Evolutionary conservation across 192 early-diverging fungal species (phyloP).

Genomic region (Haplosporangium gracile): DNA sequence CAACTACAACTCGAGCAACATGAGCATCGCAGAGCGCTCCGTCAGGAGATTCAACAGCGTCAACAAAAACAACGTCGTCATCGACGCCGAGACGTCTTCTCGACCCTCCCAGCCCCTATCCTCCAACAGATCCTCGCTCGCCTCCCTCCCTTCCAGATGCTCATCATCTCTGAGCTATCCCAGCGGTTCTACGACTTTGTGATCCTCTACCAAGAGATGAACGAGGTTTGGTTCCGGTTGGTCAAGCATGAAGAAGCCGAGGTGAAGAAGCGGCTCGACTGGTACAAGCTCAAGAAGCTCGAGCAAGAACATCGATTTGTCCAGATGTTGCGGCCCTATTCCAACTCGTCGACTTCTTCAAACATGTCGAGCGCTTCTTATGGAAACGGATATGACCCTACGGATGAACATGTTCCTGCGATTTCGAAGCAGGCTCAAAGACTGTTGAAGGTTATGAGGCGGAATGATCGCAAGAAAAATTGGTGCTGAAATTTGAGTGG

Average conservation of each 20-base stretch:
- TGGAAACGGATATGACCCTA: slow-evolving; percentile 9
- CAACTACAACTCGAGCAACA: background rate
- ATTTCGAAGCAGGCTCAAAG: slow-evolving; percentile 49
- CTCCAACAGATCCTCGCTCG: slow-evolving; percentile 40
- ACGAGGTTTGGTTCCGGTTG: slow-evolving; percentile 55
- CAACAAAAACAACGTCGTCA: background rate
- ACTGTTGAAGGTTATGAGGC: slow-evolving; percentile 38
- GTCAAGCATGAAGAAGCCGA: slow-evolving; percentile 50
- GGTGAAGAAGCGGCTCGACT: slow-evolving; percentile 45
- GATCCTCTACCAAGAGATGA: slow-evolving; percentile 44
- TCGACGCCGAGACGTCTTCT: slow-evolving; percentile 32
- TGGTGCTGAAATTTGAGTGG: too few relatives aligned
- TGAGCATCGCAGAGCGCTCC: background rate
- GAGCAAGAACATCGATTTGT: slow-evolving; percentile 46
- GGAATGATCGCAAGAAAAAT: slow-evolving; percentile 46
- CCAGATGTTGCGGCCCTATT: slow-evolving; percentile 48
- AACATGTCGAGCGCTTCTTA: slow-evolving; percentile 23
- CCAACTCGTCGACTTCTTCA: slow-evolving; percentile 28
- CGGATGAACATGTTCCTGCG: slow-evolving; percentile 7
- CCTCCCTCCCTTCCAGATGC: slow-evolving; percentile 50
- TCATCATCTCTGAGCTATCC: slow-evolving; percentile 53
- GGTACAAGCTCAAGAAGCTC: slow-evolving; percentile 40
- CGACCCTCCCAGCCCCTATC: slow-evolving; percentile 19
- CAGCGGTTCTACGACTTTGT: slow-evolving; percentile 54
- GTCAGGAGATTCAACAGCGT: background rate